Conservation (phyloP, 495 filamentous ascomycete species). For the Poronia punctata region DNA sequence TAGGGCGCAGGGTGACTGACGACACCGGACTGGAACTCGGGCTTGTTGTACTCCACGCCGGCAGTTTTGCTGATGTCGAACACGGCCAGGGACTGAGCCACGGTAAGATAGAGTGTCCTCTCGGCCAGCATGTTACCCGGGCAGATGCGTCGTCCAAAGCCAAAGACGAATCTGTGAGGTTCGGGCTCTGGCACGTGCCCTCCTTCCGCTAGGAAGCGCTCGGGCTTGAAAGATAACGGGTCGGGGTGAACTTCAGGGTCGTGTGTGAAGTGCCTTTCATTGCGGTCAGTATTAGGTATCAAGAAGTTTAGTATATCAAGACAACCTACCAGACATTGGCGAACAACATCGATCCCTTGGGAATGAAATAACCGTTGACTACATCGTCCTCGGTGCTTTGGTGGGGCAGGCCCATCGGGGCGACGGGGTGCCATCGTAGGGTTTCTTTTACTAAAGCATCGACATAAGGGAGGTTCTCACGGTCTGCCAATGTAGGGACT, state of each 20-base stretch:
- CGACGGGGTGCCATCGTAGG: constrained; percentile 38
- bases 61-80: constrained; percentile 32
- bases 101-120: constrained; percentile 34
- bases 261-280: constrained; percentile 25
- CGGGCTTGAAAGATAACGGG: constrained; percentile 39
- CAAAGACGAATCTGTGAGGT: constrained; percentile 39
- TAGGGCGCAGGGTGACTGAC: constrained; percentile 29
- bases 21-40: constrained; percentile 26
- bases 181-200: constrained; percentile 35
- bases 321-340: constrained; percentile 26
- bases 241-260: constrained; percentile 31
- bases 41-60: constrained; percentile 19
- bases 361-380: constrained; percentile 46
- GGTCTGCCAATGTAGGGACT: constrained; percentile 36
- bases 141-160: constrained; percentile 47
- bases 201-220: constrained; percentile 25
- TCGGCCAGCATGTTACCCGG: constrained; percentile 46
- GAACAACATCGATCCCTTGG: constrained; percentile 33
- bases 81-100: constrained; percentile 36
- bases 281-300: background rate
- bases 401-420: constrained; percentile 41
- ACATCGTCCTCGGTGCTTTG: constrained; percentile 37
- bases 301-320: no score
- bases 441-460: constrained; percentile 39
- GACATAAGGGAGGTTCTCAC: constrained; percentile 34